Conservation (phyloP, 495 filamentous ascomycete genomes). For the Xylaria cubensis region DNA sequence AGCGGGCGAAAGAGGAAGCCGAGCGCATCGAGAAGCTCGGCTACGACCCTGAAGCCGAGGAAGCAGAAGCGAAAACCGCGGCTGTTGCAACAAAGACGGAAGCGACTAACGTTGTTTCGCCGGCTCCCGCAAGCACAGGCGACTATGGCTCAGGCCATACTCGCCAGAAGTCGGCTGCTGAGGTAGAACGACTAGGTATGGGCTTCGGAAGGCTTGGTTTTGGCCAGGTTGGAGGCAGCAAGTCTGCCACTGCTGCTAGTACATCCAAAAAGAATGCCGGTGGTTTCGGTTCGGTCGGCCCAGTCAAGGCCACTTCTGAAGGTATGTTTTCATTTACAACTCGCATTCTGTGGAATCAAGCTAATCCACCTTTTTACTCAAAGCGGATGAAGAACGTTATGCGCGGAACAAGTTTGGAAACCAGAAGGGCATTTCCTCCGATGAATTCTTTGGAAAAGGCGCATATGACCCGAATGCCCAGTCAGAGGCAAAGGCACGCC, state of each 20-base stretch:
- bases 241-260: conserved; percentile 59
- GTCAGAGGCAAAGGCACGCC: conserved; percentile 82
- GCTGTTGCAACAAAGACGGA: conserved; percentile 52
- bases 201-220: conserved; percentile 88
- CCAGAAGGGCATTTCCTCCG: conserved; percentile 96
- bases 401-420: conserved; percentile 83
- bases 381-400: conserved; percentile 74
- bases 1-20: conserved; percentile 95
- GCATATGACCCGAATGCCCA: conserved; percentile 80
- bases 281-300: conserved; percentile 84
- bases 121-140: conserved; percentile 75
- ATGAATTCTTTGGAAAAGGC: conserved; percentile 96
- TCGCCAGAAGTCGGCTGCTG: conserved; percentile 66
- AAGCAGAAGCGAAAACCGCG: conserved; percentile 64
- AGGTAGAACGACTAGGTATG: conserved; percentile 91
- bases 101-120: conserved; percentile 66
- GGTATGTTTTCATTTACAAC: conserved; percentile 58
- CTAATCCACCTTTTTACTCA: background rate
- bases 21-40: conserved; percentile 96
- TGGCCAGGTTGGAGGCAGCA: conserved; percentile 77
- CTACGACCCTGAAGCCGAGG: conserved; percentile 93
- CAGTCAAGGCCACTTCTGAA: conserved; percentile 69
- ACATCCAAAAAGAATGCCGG: conserved; percentile 79
- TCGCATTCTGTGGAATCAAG: background rate
- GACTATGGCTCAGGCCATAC: conserved; percentile 66